Conservation (phyloP, 495 filamentous ascomycete genomes). For the Oidiodendron maius region DNA sequence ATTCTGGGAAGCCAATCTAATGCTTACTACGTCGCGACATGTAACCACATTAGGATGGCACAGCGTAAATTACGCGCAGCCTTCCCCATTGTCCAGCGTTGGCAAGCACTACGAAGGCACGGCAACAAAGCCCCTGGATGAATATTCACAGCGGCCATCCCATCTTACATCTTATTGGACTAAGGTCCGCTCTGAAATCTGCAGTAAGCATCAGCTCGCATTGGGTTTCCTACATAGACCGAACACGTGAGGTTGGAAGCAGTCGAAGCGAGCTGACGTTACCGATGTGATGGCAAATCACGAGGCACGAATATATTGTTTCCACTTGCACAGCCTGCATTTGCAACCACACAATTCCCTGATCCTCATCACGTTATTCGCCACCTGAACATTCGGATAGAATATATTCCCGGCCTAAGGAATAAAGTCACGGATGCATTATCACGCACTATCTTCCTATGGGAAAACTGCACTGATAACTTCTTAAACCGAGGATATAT, state of each 20-base stretch:
- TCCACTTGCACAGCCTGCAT: not conserved
- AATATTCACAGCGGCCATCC: not conserved
- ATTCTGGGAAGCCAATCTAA: not conserved
- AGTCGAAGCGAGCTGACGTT: no score
- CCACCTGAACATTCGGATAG: no score
- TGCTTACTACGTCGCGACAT: not conserved
- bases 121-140: not conserved
- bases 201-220: no score
- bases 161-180: not conserved
- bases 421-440: no score
- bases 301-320: not conserved
- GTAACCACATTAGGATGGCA: not conserved
- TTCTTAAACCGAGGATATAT: no score
- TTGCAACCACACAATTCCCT: not conserved
- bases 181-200: not conserved
- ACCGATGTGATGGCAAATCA: not conserved
- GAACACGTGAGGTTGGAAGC: no score
- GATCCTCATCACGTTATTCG: not conserved
- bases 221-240: no score
- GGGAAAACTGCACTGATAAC: no score
- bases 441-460: no score
- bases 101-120: not conserved
- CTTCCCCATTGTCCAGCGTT: not conserved
- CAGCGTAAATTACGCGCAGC: not conserved
- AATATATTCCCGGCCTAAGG: no score